phyloP scores from a whole-genome alignment of 371 early-diverging fungal genomes.

The Rhizopus microsporus region DNA sequence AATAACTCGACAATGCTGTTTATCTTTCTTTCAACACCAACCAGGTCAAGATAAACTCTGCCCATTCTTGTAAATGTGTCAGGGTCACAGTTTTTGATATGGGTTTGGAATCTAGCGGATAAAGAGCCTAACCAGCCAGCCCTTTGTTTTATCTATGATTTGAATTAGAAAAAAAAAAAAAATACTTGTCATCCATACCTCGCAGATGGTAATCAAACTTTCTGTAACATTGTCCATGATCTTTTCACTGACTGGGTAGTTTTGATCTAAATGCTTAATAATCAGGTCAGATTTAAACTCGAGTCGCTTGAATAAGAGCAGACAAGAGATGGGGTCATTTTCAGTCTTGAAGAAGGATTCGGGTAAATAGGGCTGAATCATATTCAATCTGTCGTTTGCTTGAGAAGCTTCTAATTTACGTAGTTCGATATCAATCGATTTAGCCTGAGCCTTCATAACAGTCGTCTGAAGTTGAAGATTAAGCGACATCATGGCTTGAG shows the following conservation, averaged over 20 bases:
- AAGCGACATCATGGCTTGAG: conserved; percentile 85
- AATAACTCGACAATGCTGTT: conserved; percentile 71
- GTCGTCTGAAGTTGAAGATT: conserved; percentile 80
- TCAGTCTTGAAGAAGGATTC: conserved; percentile 82
- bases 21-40: conserved; percentile 69
- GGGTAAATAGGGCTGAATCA: conserved; percentile 78
- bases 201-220: conserved; percentile 58
- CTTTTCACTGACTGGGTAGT: conserved; percentile 59
- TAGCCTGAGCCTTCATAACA: conserved; percentile 84
- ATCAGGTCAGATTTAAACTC: conserved; percentile 80
- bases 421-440: conserved; percentile 87
- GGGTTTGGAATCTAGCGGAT: conserved; percentile 67
- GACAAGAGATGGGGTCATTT: conserved; percentile 72
- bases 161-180: background rate
- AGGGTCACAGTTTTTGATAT: conserved; percentile 66
- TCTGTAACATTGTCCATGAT: conserved; percentile 55
- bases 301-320: conserved; percentile 79
- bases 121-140: conserved; percentile 72
- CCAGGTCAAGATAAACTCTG: conserved; percentile 68
- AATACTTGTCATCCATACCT: conserved; percentile 32
- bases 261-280: conserved; percentile 75
- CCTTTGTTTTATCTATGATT: conserved; percentile 61
- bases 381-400: conserved; percentile 74
- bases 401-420: conserved; percentile 84
- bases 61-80: conserved; percentile 72